A percentile compares a stretch with the other conserved stretches of the same genome.
Evolutionary conservation across 176 grass and related monocot species (phyloP).

Genomic region (Triticum monococcum): DNA sequence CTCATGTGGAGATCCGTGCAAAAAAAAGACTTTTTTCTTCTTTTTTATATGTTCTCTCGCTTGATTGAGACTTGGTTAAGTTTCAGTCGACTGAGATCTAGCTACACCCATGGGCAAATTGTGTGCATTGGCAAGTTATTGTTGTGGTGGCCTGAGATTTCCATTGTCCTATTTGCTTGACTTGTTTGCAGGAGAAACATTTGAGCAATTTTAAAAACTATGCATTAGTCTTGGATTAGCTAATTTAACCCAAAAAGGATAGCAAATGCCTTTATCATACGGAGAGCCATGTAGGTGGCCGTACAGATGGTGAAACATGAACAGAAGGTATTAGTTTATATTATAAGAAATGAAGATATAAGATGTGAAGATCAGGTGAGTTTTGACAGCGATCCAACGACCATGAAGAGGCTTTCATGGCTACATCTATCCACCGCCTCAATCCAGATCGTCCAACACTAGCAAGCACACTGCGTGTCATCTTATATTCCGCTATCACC

Average conservation of each 20-base stretch:
- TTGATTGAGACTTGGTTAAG: too few species aligned
- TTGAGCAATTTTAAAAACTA: neutral
- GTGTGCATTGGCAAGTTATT: neutral
- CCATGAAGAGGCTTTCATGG: neutral
- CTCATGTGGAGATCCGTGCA: too few species aligned
- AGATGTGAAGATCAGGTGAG: neutral
- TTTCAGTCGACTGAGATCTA: too few species aligned
- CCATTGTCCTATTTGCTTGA: neutral
- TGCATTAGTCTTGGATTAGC: neutral
- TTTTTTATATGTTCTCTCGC: too few species aligned
- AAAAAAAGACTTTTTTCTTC: too few species aligned
- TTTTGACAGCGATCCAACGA: neutral
- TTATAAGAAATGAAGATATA: neutral
- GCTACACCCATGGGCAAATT: neutral
- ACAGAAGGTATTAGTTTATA: neutral
- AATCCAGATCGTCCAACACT: too few species aligned
- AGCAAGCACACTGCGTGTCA: too few species aligned
- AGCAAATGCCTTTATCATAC: neutral
- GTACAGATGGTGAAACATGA: slow-evolving; percentile 21
- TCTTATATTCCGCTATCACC: too few species aligned
- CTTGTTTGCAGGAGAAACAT: slow-evolving; percentile 10
- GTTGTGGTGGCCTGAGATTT: neutral
- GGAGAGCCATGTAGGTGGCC: neutral
- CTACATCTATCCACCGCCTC: too few species aligned
- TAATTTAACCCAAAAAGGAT: neutral